phyloP scores from a whole-genome alignment of 441 rosid species.

The Adansonia madagascariensis region DNA sequence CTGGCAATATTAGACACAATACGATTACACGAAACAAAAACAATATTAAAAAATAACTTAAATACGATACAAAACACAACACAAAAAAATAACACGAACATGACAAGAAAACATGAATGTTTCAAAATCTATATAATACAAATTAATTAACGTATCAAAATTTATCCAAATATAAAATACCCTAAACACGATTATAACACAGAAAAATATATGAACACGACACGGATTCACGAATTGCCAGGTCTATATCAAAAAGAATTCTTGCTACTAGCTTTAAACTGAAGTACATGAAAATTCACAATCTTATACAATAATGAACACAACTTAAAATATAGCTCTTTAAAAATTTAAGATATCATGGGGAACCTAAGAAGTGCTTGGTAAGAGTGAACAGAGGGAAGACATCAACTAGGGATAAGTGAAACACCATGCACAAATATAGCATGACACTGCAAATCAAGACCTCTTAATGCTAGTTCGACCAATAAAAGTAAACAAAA shows the following conservation, averaged over 20 bases:
- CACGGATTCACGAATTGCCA: no score
- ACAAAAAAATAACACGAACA: no score
- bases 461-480: not conserved
- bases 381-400: conserved; percentile 5
- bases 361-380: not conserved
- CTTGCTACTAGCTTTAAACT: not conserved
- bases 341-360: not conserved
- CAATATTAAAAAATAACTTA: no score
- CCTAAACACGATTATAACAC: no score
- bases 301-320: not conserved
- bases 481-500: not conserved
- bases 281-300: not conserved
- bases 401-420: not conserved
- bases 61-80: no score
- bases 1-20: no score
- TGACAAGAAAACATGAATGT: no score
- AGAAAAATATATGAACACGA: no score
- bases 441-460: not conserved
- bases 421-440: not conserved
- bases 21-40: no score
- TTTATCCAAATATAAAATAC: no score
- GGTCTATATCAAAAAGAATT: not conserved
- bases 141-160: no score
- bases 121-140: no score
- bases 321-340: not conserved